Evolutionary conservation across 73 alveolate genomes (phyloP), one percentile per base, ranked within the genome.

Genomic region (Stentor roeselii): DNA sequence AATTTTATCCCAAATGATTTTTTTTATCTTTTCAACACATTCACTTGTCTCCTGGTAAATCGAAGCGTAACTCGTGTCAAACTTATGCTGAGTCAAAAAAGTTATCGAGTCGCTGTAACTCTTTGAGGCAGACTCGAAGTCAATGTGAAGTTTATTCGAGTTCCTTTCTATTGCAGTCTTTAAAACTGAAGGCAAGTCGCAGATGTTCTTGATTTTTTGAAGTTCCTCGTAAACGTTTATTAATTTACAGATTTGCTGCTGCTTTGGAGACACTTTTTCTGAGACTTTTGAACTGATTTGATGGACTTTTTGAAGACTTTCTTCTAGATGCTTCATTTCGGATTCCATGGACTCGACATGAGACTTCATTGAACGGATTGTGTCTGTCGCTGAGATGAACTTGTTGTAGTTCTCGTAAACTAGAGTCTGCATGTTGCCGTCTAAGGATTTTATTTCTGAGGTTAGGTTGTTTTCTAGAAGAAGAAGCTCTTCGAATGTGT

Each of bases 301-400:
- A 21, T 76, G 60, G 0, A 76, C 39, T 40, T 89, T 89, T 39
- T 78, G 82, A 50, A 89, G 87, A 78, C 90, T 86, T 39, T 87
- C 92, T 86, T 86, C 90, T 30, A 89, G 86, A 67, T 82, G 78
- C 74, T 86, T 75, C 67, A 89, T 60, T 76, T 89, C 94, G 74
- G 85, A 85, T 86, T 89, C 94, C 75, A 89, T 86, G 78, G 80
- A 80, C 39, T 86, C 86, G 39, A 89, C 87, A 39, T 89, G 78
- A 40, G 94, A 86, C 78, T 89, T 89, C 86, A 89, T 89, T 60
- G 92, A 83, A 75, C 85, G 84, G 59, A 89, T 89, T 34, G 94
- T 89, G 75, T 89, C 94, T 27, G 94, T 89, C 4, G 94, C 94
- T 27, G 92, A 89, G 41, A 89, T 90, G 59, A 89, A 89, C 78